These are phyloP conservation scores for Nitzschia sp. DNA, from an alignment of 108 stramenopile species.

Conservation along the genomic window DNA sequence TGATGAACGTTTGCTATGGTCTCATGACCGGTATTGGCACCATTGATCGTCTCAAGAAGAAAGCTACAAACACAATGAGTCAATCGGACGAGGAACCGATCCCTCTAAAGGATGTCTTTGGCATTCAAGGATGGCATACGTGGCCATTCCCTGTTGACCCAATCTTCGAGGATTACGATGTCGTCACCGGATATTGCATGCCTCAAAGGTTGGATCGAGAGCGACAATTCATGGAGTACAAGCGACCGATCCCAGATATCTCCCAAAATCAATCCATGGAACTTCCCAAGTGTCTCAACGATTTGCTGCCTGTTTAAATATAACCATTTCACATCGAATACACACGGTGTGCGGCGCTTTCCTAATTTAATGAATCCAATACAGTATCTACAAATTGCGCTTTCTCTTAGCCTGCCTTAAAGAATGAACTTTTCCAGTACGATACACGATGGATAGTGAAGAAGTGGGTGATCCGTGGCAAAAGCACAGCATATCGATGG, in stretches of 20 bases:
- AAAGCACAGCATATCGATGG: no score
- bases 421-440: no score
- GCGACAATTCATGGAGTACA: conserved; percentile 55
- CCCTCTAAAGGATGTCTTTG: conserved; percentile 88
- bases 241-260: conserved; percentile 44
- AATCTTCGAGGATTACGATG: conserved; percentile 87
- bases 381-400: no score
- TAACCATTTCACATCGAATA: no score
- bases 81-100: conserved; percentile 83
- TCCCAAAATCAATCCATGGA: conserved; percentile 36
- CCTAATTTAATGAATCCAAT: no score
- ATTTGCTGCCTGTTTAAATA: conserved; percentile 51
- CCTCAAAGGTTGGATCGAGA: conserved; percentile 80
- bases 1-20: conserved; percentile 89
- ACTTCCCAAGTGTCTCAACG: conserved; percentile 53
- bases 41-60: conserved; percentile 90
- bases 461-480: no score
- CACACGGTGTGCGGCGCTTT: no score
- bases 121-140: conserved; percentile 77
- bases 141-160: conserved; percentile 87
- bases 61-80: conserved; percentile 83
- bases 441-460: no score
- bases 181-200: conserved; percentile 77
- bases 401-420: no score
- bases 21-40: conserved; percentile 90